Base-by-base conservation (phyloP, 2,329 filamentous ascomycete genomes). In the Exophiala xenobiotica region DNA sequence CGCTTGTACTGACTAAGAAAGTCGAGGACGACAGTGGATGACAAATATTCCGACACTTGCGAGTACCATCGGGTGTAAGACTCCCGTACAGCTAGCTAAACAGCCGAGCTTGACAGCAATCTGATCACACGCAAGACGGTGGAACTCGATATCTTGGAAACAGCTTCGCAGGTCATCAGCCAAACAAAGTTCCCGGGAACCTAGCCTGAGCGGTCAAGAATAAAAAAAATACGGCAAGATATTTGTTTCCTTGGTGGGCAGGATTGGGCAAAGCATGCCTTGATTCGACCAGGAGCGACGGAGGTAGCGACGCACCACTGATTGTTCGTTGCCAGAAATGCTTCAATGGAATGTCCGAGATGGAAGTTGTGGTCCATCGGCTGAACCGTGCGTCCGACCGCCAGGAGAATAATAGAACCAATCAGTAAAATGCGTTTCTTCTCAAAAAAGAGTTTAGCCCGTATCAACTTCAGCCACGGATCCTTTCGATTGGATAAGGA, bases 361-460 rank as follows among this genome's bases (percentile, higher is more conserved):
- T 14, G 31, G 18, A 14, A 16, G 12, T 14, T 35, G 31, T 35
- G 31, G 31, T 16, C 18, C 31, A 35, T 4, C 4, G n/a, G n/a
- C n/a, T n/a, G n/a, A n/a, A n/a, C n/a, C n/a, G n/a, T n/a, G n/a
- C n/a, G n/a, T n/a, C n/a, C n/a, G n/a, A n/a, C n/a, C n/a, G n/a
- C n/a, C n/a, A n/a, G n/a, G n/a, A n/a, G n/a, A n/a, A n/a, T 14
- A 12, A 18, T 22, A 9, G 26, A 42, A 14, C 53, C 53, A 56
- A 56, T 56, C 37, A 47, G 41, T 22, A 16, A 26, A 38, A 50
- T 42, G 14, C 23, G 19, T 49, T 47, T 47, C 53, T 56, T 56
- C 46, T 56, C 53, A 50, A 47, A 53, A 56, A 56, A 39, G 35
- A 49, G 53, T 53, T 33, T 51, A 51, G 52, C 35, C 12, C 31